A percentile compares a stretch with the other conserved stretches of the same genome.
Conservation (phyloP, 2,329 filamentous ascomycete genomes). For the Cadophora luteo-olivacea region DNA sequence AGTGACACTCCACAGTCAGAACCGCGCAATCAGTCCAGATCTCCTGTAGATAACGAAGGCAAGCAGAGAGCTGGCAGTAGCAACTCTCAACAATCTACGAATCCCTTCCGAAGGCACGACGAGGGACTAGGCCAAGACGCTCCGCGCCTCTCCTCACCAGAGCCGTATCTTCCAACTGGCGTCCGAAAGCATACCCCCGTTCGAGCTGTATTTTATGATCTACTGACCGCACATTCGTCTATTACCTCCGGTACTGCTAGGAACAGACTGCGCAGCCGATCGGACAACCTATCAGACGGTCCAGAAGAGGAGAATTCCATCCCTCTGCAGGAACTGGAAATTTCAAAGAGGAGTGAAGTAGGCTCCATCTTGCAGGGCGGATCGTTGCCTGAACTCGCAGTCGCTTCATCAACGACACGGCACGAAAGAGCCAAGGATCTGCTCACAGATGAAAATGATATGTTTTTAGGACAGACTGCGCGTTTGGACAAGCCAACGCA, state of each 20-base stretch:
- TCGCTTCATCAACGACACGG: constrained; percentile 12
- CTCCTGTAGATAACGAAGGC: neutral
- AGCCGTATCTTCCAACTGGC: constrained; percentile 3
- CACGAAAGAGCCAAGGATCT: constrained; percentile 5
- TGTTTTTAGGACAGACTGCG: neutral
- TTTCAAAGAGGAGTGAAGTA: neutral
- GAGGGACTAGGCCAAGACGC: neutral
- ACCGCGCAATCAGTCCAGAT: neutral
- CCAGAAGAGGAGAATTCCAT: constrained; percentile 33
- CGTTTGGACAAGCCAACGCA: neutral
- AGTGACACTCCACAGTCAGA: neutral
- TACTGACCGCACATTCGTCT: constrained; percentile 39
- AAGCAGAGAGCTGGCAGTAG: neutral
- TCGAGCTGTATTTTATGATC: constrained; percentile 40
- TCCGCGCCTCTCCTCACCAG: constrained; percentile 11
- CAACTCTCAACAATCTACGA: constrained; percentile 12
- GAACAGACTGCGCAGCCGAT: constrained; percentile 22
- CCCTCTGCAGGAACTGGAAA: constrained; percentile 28
- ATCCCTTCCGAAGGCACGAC: constrained; percentile 19
- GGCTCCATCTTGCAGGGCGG: constrained; percentile 16
- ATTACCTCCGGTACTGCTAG: constrained; percentile 41
- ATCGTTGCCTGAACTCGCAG: constrained; percentile 28
- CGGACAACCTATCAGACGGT: constrained; percentile 19
- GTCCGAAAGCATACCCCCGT: constrained; percentile 31
- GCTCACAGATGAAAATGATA: neutral